Evolutionary conservation across 2,329 filamentous ascomycete genomes (phyloP).

Genomic region (Fusarium begoniae): DNA sequence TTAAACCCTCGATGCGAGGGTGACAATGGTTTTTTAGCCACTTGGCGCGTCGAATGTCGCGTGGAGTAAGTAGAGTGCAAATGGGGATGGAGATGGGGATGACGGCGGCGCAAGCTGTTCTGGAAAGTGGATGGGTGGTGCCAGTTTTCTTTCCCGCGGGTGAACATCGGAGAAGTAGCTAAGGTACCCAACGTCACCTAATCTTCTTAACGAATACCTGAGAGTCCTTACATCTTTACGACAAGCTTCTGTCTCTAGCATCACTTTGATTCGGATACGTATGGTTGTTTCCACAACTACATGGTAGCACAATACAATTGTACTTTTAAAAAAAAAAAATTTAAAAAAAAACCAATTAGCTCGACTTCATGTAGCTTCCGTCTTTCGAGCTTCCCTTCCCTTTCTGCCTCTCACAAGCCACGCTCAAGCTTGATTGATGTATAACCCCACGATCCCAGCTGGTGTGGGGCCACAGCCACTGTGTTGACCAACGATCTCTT

Average conservation of each 20-base stretch:
- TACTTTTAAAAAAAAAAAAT: background rate
- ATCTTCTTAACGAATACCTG: too few species aligned
- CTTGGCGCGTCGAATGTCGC: conserved; percentile 45
- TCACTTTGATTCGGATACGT: background rate
- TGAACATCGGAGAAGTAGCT: conserved; percentile 36
- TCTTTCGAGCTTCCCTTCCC: background rate
- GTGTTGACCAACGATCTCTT: conserved; percentile 16
- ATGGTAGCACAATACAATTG: background rate
- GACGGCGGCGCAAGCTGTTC: conserved; percentile 40
- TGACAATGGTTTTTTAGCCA: conserved; percentile 43
- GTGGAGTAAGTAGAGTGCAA: conserved; percentile 27
- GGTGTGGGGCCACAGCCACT: conserved; percentile 32
- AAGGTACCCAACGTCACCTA: background rate
- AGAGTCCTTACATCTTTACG: background rate
- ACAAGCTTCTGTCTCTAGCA: background rate
- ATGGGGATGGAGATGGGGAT: conserved; percentile 24
- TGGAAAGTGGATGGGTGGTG: conserved; percentile 39
- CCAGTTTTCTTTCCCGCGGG: conserved; percentile 20
- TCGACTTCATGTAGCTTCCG: background rate
- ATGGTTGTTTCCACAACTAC: background rate
- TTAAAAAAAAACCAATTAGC: background rate
- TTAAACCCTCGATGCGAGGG: conserved; percentile 42
- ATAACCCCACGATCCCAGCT: conserved; percentile 14
- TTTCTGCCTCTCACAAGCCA: conserved; percentile 16
- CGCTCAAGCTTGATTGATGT: conserved; percentile 7